Base-by-base conservation (phyloP, 805 yeast genomes). In the Kuraishia ogatae region DNA sequence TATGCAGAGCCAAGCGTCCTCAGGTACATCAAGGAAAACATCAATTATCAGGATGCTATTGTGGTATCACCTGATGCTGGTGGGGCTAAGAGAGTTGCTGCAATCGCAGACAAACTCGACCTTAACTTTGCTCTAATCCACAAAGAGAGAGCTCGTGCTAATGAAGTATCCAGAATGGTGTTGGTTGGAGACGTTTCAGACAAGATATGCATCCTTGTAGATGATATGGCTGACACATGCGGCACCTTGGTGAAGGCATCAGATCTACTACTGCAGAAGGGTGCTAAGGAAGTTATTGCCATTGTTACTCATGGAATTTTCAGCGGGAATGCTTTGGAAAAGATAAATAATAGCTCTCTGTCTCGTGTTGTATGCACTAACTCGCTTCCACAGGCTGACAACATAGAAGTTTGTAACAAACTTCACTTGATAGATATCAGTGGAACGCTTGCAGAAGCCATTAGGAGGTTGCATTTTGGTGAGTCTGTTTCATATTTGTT, bases 171-270 rank as follows among this genome's bases (percentile, higher is more conserved):
- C 19, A 79, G 88, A 62, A 93, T 93, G 99, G 97, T 93, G 24
- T 77, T 93, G 39, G 98, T 93, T 50, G 99, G 99, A 60, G 97
- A 92, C 69, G 99, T 93, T 48, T 73, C 82, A 2, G 83, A 84
- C 57, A 90, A 89, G 69, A 80, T 85, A 4, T 92, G 97, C 71
- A 77, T 94, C 23, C 74, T 93, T 59, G 89, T 93, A 39, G 99
- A 93, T 70, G 99, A 93, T 68, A 94, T 93, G 96, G 98, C 98
- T 46, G 99, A 93, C 67, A 93, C 99, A 4, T 93, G 98, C 72
- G 98, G 99, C 48, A 93, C 99, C 1, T 75, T 93, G 60, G 94
- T 89, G 59, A 93, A 93, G 71, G 98, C 98, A 1, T 93, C 97
- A 11, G 96, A 93, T 59, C 83, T 92, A 5, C 74, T 93, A 57